Evolutionary conservation across 805 yeast genomes (phyloP), one percentile per base, ranked within the genome.

Genomic region (Starmerella sirachaensis): DNA sequence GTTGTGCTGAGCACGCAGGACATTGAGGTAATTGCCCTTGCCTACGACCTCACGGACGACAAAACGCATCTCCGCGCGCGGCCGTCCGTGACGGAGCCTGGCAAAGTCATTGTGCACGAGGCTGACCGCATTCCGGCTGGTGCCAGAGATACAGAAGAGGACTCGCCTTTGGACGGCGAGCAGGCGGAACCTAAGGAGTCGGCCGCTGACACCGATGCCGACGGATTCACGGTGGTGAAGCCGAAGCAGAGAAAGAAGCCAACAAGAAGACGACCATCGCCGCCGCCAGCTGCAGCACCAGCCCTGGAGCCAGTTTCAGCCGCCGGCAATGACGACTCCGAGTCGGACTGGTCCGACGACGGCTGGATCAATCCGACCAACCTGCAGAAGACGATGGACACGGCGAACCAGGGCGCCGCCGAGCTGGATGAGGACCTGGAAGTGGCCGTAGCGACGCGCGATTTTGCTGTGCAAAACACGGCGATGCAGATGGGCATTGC

Each of bases 381-480:
- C 51, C 60, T 91, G 22, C 64, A 71, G 28, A 83, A 78, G 49
- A 74, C 73, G 37, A 68, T 82, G 55, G 56, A 75, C 27, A 77
- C 75, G 54, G 88, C 83, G 51, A 70, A 66, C 51, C 72, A 78
- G 28, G 84, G 77, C 52, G 69, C 70, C 41, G 65, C 73, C 33
- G 33, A 31, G 7, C 69, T 59, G 23, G 51, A 61, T 11, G 60
- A 62, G 13, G 52, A 55, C 3, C 68, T 78, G 41, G 71, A 76
- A 46, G 91, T 78, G 14, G 98, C 96, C 2, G 61, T 91, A 34
- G 78, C 94, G 0, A 80, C 96, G 0, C 94, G 94, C 19, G 99
- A 91, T 72, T 91, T 88, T 63, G 97, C 99, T 2, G 83, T 88
- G 53, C 99, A 91, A 60, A 91, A 91, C 59, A 94, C 86, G 12